Evolutionary conservation across 768 basidiomycete genomes (phyloP).

Genomic region (Tylopilus vinaceipallidus): DNA sequence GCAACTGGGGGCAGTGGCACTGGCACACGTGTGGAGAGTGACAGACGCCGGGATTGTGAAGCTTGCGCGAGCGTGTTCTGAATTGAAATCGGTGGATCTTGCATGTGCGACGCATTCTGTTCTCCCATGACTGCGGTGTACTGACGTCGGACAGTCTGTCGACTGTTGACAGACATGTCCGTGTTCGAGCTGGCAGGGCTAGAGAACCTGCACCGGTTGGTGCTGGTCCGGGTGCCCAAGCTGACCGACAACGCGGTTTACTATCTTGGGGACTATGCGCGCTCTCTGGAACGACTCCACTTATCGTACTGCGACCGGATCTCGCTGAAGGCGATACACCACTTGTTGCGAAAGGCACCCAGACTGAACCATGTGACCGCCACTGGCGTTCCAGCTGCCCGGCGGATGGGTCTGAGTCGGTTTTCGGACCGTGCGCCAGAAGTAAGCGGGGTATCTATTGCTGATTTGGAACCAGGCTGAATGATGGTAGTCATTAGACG

Average conservation of each 20-base stretch:
- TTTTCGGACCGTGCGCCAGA: conserved; percentile 75
- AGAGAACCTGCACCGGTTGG: conserved; percentile 68
- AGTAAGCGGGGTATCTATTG: conserved; percentile 37
- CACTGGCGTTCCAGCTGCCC: conserved; percentile 77
- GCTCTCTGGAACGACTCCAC: conserved; percentile 74
- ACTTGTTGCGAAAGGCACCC: conserved; percentile 57
- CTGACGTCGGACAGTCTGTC: conserved; percentile 59
- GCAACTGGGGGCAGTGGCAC: conserved; percentile 73
- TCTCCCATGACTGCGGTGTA: conserved; percentile 2
- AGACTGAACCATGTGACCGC: conserved; percentile 72
- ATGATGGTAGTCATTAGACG: conserved; percentile 53
- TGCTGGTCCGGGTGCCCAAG: conserved; percentile 76
- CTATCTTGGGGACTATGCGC: conserved; percentile 71
- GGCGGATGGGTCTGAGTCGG: conserved; percentile 62
- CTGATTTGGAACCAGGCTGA: conserved; percentile 1
- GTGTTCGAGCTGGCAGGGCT: conserved; percentile 78
- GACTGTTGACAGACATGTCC: conserved; percentile 79
- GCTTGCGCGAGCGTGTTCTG: conserved; percentile 66
- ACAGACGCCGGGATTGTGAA: conserved; percentile 74
- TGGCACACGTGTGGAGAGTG: conserved; percentile 77
- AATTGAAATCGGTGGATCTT: conserved; percentile 80
- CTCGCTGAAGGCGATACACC: conserved; percentile 72
- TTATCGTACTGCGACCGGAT: conserved; percentile 84
- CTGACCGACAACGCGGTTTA: conserved; percentile 83
- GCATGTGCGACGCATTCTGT: conserved; percentile 62